Evolutionary conservation across 2,329 filamentous ascomycete genomes (phyloP).

Genomic region (Xylaria multiplex): DNA sequence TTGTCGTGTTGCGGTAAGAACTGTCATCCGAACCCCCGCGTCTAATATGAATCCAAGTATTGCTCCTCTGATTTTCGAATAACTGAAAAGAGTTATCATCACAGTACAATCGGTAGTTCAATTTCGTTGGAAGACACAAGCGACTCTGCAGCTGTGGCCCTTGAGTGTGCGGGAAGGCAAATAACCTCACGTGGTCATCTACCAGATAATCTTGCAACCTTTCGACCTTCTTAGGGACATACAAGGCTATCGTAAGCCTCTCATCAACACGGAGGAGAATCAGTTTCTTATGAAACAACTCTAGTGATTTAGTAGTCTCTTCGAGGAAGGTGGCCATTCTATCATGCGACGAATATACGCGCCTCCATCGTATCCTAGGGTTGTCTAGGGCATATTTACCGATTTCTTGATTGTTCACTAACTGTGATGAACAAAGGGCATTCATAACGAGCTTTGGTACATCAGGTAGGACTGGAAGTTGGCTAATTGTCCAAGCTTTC

Average conservation of each 20-base stretch:
- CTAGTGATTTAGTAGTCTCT: conserved; percentile 11
- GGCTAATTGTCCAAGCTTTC: conserved; percentile 23
- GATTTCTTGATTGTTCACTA: conserved; percentile 21
- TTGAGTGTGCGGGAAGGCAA: conserved; percentile 29
- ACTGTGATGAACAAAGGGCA: conserved; percentile 17
- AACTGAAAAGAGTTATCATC: conserved; percentile 24
- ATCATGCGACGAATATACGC: conserved; percentile 21
- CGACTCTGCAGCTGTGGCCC: conserved; percentile 22
- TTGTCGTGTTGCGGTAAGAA: conserved; percentile 18
- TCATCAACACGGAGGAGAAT: conserved; percentile 26
- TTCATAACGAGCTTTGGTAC: conserved; percentile 24
- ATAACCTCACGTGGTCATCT: conserved; percentile 19
- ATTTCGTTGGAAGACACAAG: conserved; percentile 25
- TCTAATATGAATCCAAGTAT: conserved; percentile 30
- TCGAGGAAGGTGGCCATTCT: conserved; percentile 27
- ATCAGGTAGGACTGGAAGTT: conserved; percentile 10
- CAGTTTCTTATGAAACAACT: conserved; percentile 24
- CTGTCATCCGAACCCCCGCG: conserved; percentile 25
- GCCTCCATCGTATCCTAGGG: conserved; percentile 21
- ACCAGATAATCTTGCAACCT: conserved; percentile 25
- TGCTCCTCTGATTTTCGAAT: conserved; percentile 15
- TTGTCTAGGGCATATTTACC: conserved; percentile 15
- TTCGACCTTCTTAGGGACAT: conserved; percentile 25
- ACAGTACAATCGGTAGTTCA: conserved; percentile 24
- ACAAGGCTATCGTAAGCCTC: conserved; percentile 27